Evolutionary conservation across 2,329 filamentous ascomycete genomes (phyloP).

Genomic region (Rutstroemia sp.): DNA sequence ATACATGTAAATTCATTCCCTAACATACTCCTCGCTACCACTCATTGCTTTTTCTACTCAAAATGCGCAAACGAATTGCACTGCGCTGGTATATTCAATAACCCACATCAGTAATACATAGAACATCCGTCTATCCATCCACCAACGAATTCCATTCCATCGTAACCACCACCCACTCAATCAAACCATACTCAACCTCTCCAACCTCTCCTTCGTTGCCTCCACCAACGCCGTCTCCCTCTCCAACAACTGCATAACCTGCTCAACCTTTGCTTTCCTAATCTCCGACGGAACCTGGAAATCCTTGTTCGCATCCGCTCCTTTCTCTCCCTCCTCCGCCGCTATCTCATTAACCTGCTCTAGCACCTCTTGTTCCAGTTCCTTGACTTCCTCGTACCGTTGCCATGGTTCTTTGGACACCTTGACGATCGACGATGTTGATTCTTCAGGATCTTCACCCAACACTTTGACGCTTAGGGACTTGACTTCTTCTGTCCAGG

Average conservation of each 20-base stretch:
- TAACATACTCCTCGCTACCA: no score
- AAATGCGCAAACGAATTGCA: no score
- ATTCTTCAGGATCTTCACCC: slow-evolving; percentile 11
- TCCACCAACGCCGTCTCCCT: slow-evolving; percentile 62
- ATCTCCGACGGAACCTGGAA: slow-evolving; percentile 49
- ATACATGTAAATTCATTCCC: no score
- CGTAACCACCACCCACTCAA: not conserved
- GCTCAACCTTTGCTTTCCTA: slow-evolving; percentile 53
- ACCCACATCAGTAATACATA: no score
- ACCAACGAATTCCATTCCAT: not conserved
- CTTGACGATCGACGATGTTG: not conserved
- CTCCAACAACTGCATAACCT: slow-evolving; percentile 56
- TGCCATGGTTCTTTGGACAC: slow-evolving; percentile 42
- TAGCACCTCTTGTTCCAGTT: slow-evolving; percentile 34
- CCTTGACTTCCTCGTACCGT: slow-evolving; percentile 45
- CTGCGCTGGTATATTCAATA: no score
- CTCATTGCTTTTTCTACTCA: no score
- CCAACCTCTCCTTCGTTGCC: slow-evolving; percentile 54
- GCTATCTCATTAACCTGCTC: slow-evolving; percentile 23
- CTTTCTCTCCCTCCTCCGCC: not conserved
- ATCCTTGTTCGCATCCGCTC: slow-evolving; percentile 10
- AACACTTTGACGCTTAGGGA: slow-evolving; percentile 33
- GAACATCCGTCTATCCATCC: not conserved
- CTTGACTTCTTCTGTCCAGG: slow-evolving; percentile 50
- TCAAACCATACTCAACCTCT: slow-evolving; percentile 39